Evolutionary conservation across 169 alveolate species (phyloP), one percentile per base, ranked within the genome.

Genomic region (Cryptosporidium sp.): DNA sequence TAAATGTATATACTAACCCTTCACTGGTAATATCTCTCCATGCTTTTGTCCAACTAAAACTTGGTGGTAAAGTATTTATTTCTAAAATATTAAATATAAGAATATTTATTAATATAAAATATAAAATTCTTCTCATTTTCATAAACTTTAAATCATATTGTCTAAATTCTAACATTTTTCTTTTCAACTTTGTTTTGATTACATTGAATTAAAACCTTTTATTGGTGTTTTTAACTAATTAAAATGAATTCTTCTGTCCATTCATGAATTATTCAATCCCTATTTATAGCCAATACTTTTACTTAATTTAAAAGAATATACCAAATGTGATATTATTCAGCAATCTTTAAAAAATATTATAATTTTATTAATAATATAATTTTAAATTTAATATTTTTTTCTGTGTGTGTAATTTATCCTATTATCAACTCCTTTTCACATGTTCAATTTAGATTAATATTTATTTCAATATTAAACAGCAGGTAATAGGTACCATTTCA

Each of bases 31-130:
- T 42, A 80, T 80, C 80, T 42, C 37, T 80, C 89, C 89, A 80
- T 23, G 89, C 89, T 52, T 60, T 80, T 14, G 21, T 18, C 89
- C 89, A 80, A 21, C 62, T 61, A 48, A 62, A 80, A 65, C 89
- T 80, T 61, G 89, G 89, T 6, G 89, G 89, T 10, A 80, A 35
- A 23, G 61, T 31, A 72, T 26, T 26, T 2, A 56, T 12, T 37
- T 26, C 37, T 23, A 26, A 26, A 26, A 10, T 1, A 7, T 26
- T 56, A 9, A 56, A 26, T n/a, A 56, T 16, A 16, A 56, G 14
- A 23, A 72, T 33, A 35, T 16, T 0, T n/a, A 72, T 6, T 18
- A 51, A 21, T 4, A 23, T 33, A 0, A 65, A 26, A 35, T 6
- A 31, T 14, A 35, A 2, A 65, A 65, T 33, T 14, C 44, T n/a